These are phyloP conservation scores for Podaxis carcinomalis DNA, from an alignment of 768 basidiomycete genomes.

Conservation along the genomic window DNA sequence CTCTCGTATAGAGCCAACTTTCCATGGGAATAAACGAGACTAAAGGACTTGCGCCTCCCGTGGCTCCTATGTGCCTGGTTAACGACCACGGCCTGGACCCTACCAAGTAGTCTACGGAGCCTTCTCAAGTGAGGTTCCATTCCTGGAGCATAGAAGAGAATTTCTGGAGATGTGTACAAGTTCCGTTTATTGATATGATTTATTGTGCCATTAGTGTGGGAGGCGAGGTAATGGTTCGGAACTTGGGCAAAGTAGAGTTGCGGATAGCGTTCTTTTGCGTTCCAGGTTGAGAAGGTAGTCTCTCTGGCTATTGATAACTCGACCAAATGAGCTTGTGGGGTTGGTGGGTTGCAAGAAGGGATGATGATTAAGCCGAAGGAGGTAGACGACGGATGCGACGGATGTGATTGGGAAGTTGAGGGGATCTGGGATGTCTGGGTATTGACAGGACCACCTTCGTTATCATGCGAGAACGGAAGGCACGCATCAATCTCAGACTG, in stretches of 20 bases:
- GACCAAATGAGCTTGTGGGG: background rate
- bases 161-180: conserved; percentile 28
- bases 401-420: background rate
- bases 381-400: background rate
- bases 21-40: background rate
- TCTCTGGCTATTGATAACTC: conserved; percentile 1
- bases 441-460: conserved; percentile 22
- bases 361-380: background rate
- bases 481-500: conserved; percentile 26
- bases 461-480: conserved; percentile 17
- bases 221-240: conserved; percentile 52
- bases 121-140: conserved; percentile 31
- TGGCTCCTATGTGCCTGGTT: background rate
- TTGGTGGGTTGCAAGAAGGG: background rate
- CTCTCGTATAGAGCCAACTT: background rate
- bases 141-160: conserved; percentile 25
- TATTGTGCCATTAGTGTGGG: conserved; percentile 54
- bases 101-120: conserved; percentile 32
- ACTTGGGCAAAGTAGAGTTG: conserved; percentile 72
- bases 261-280: conserved; percentile 63
- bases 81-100: conserved; percentile 30
- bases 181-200: conserved; percentile 42
- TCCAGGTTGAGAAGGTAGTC: background rate
- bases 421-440: conserved; percentile 23
- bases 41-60: background rate